A percentile compares a stretch with the other conserved stretches of the same genome.
phyloP scores from a whole-genome alignment of 1,284 basidiomycete species.

The Pseudozyma pruni region DNA sequence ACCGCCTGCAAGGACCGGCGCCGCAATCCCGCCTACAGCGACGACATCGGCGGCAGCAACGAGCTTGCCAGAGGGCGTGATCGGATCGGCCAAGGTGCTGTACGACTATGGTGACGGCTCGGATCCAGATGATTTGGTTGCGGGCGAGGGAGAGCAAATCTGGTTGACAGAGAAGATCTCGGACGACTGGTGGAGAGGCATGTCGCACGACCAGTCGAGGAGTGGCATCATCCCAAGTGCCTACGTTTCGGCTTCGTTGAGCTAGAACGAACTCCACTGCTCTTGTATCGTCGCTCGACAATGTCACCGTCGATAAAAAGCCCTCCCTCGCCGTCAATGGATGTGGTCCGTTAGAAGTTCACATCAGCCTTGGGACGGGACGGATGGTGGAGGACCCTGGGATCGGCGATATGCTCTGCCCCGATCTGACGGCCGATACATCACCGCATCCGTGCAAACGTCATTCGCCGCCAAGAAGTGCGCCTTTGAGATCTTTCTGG shows the following conservation, averaged over 20 bases:
- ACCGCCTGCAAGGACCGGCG: conserved; percentile 20
- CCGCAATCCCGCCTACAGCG: conserved; percentile 4
- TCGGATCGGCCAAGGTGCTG: conserved; percentile 26
- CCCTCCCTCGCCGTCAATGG: too few relatives aligned
- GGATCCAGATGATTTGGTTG: conserved; percentile 53
- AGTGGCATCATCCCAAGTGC: conserved; percentile 55
- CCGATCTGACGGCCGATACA: too few relatives aligned
- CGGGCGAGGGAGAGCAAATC: conserved; percentile 46
- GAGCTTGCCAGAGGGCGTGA: conserved; percentile 12
- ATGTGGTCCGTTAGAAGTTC: too few relatives aligned
- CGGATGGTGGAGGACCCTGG: too few relatives aligned
- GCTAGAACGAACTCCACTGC: too few relatives aligned
- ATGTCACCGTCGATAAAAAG: too few relatives aligned
- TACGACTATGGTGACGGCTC: conserved; percentile 50
- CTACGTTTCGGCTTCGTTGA: conserved; percentile 46
- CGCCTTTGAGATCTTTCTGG: too few relatives aligned
- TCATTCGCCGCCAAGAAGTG: too few relatives aligned
- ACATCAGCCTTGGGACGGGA: too few relatives aligned
- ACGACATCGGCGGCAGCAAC: not conserved
- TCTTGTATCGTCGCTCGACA: too few relatives aligned
- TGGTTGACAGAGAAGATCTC: conserved; percentile 50
- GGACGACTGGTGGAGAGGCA: conserved; percentile 60
- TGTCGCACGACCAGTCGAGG: conserved; percentile 8
- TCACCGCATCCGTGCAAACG: too few relatives aligned
- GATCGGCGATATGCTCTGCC: too few relatives aligned